Conservation (phyloP, 1,284 basidiomycete species). For the Rhodotorula sp. region DNA sequence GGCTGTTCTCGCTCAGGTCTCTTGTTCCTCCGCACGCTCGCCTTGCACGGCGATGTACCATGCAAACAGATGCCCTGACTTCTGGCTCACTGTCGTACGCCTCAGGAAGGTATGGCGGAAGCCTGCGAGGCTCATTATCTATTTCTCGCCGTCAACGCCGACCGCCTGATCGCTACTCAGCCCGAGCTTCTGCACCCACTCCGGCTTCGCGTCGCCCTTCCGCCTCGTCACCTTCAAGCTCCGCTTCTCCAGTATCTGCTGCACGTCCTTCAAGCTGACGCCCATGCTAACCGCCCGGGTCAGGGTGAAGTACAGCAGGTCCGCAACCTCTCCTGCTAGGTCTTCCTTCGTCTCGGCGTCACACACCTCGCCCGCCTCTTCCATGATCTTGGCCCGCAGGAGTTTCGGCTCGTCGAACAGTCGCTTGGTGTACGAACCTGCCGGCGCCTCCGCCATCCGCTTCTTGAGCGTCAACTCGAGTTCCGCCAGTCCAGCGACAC, state of each 20-base stretch:
- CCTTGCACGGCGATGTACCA: no score
- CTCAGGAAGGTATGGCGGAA: neutral
- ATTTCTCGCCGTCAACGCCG: conserved; percentile 40
- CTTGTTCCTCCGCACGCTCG: no score
- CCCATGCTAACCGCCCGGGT: conserved; percentile 80
- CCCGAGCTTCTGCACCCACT: conserved; percentile 59
- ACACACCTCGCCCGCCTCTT: conserved; percentile 96
- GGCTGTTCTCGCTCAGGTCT: no score
- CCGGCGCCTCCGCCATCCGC: conserved; percentile 72
- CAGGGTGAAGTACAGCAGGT: conserved; percentile 91
- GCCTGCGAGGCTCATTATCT: neutral
- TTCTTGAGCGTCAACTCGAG: conserved; percentile 78
- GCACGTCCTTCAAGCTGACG: conserved; percentile 80
- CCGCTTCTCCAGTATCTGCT: conserved; percentile 79
- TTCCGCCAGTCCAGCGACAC: conserved; percentile 66
- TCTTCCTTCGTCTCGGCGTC: conserved; percentile 75
- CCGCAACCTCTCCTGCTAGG: conserved; percentile 94
- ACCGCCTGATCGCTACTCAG: conserved; percentile 40
- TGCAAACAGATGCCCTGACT: no score
- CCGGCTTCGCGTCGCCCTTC: conserved; percentile 89
- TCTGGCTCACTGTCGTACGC: neutral
- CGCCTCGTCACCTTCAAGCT: conserved; percentile 83
- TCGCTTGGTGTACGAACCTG: conserved; percentile 87
- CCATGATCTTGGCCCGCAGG: conserved; percentile 89
- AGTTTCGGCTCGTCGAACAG: conserved; percentile 81